Conservation (phyloP, 2,329 filamentous ascomycete species). For the Aureobasidium sp. region DNA sequence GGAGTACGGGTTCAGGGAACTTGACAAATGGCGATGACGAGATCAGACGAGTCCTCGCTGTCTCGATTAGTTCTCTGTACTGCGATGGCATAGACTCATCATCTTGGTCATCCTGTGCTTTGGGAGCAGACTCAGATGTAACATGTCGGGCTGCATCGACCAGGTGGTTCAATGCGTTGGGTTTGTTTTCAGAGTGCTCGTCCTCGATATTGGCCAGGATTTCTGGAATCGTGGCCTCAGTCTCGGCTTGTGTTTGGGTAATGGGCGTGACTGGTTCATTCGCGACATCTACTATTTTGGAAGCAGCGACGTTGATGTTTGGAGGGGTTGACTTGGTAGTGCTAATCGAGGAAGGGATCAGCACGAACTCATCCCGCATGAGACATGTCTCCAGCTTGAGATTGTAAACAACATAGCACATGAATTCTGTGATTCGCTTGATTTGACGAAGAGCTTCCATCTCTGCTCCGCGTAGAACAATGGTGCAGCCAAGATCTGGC, state of each 20-base stretch:
- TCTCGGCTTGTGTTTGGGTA: background rate
- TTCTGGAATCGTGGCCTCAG: background rate
- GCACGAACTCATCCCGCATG: constrained; percentile 84
- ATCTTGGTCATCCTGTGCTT: constrained; percentile 26
- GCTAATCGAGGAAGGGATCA: constrained; percentile 51
- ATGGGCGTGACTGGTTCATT: background rate
- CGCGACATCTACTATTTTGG: background rate
- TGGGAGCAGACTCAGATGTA: background rate
- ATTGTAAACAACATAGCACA: constrained; percentile 98
- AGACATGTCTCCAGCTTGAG: constrained; percentile 90
- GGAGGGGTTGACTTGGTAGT: constrained; percentile 5
- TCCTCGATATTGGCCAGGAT: background rate
- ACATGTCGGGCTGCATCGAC: constrained; percentile 13
- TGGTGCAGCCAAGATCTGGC: constrained; percentile 86
- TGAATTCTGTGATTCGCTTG: constrained; percentile 93
- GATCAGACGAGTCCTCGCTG: constrained; percentile 84
- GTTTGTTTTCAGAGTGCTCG: background rate
- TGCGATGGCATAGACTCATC: constrained; percentile 58
- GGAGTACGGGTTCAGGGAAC: constrained; percentile 84
- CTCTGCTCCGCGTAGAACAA: constrained; percentile 76
- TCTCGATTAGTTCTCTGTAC: constrained; percentile 90
- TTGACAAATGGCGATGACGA: constrained; percentile 95
- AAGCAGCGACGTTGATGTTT: background rate
- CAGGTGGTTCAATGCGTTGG: constrained; percentile 4
- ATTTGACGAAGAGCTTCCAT: constrained; percentile 63